Percentiles rank a stretch among this genome's conserved stretches.
Conservation (phyloP, 495 filamentous ascomycete species). For the Hypoxylon subgilvum region DNA sequence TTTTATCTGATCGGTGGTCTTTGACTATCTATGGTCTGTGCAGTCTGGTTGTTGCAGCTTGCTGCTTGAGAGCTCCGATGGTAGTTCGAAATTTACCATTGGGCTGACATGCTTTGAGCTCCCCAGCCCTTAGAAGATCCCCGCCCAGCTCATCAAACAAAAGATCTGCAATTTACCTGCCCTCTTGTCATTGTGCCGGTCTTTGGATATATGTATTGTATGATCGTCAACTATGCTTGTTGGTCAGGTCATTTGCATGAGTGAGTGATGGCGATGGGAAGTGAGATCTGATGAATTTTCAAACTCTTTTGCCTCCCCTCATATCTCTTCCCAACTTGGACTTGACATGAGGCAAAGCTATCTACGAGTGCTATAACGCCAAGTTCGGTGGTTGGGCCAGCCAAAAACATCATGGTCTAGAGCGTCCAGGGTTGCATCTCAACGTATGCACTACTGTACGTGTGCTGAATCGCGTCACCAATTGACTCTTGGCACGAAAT, state of each 20-base stretch:
- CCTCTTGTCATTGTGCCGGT: not conserved
- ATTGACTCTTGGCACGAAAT: conserved; percentile 32
- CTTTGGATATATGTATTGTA: too few relatives aligned
- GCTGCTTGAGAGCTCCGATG: conserved; percentile 1
- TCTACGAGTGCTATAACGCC: conserved; percentile 5
- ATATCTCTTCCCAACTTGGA: conserved; percentile 5
- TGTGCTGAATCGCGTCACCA: conserved; percentile 33
- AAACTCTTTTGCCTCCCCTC: conserved; percentile 15
- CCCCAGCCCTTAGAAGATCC: conserved; percentile 7
- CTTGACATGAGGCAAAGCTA: not conserved
- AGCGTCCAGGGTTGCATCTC: conserved; percentile 30
- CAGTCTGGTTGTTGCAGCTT: conserved; percentile 1
- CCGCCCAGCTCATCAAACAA: conserved; percentile 17
- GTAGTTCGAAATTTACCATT: conserved; percentile 1
- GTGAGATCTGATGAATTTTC: conserved; percentile 19
- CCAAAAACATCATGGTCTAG: conserved; percentile 21
- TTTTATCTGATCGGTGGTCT: conserved; percentile 12
- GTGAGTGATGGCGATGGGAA: conserved; percentile 4
- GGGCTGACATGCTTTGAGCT: conserved; percentile 21
- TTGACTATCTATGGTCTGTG: conserved; percentile 1
- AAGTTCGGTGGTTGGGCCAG: not conserved
- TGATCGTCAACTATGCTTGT: conserved; percentile 23
- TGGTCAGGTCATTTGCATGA: not conserved
- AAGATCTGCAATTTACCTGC: conserved; percentile 9
- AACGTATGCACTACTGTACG: conserved; percentile 33